Evolutionary conservation across 2,329 filamentous ascomycete genomes (phyloP), one percentile per base, ranked within the genome.

Genomic region (Cladosporium sphaerospermum): DNA sequence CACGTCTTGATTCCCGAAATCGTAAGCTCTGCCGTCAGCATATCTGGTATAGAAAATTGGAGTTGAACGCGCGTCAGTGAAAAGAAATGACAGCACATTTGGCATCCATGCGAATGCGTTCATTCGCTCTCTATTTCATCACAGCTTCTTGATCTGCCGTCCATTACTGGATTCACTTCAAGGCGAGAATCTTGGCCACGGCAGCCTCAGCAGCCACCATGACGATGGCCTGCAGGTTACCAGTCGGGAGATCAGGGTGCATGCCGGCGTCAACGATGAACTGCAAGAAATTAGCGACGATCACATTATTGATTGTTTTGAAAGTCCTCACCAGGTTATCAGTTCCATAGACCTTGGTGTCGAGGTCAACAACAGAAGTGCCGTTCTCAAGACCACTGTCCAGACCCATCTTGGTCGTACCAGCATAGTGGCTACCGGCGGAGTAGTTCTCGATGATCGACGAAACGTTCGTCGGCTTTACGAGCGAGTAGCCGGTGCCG

Each of bases 181-280:
- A 31, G 10, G 48, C 48, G 18, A 51, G 33, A 9, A 51, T 51
- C 40, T 51, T 51, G 4, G 40, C 48, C 5, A 51, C 40, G 6
- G 48, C 48, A 11, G 40, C 40, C 40, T 51, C 48, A 11, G 48
- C 48, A 11, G 33, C 48, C n/a, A 51, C 48, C 48, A 51, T 51
- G 32, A 51, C 53, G 44, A 52, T 53, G 18, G 46, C 32, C 42
- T 44, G 45, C 32, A 52, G 7, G 23, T 52, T 52, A 9, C 47
- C 42, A 9, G 47, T 51, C 3, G 48, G 31, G 14, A 51, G 48
- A 37, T 51, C 45, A 9, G 82, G 82, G 40, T 77, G 76, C 71
- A 87, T 84, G n/a, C 83, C 79, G 16, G 78, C 81, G 33, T 82
- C 75, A 64, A 86, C 81, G 59, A 86, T 80, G 40, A 81, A 78